Conservation (phyloP, 208 protist species). For the Porcisia hertigi region DNA sequence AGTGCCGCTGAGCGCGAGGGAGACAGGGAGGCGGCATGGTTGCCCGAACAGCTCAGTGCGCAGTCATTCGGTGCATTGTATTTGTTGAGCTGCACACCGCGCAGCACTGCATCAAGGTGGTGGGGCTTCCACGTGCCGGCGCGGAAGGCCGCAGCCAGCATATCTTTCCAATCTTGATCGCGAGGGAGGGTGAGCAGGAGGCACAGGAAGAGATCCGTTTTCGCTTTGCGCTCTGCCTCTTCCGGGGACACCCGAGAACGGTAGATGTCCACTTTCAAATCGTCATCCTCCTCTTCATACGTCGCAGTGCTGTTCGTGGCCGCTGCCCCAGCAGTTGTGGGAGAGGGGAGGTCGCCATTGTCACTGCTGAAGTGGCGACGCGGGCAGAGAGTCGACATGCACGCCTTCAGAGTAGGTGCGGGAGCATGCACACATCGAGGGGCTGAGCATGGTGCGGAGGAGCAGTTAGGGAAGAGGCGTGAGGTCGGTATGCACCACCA, state of each 20-base stretch:
- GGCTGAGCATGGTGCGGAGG: not conserved
- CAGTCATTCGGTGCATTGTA: constrained; percentile 25
- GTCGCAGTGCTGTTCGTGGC: not conserved
- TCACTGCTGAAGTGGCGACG: not conserved
- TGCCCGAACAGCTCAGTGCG: constrained; percentile 5
- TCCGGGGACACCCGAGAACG: constrained; percentile 10
- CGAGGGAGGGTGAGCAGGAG: constrained; percentile 46
- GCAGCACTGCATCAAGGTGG: constrained; percentile 52
- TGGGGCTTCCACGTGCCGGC: constrained; percentile 45
- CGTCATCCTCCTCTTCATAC: constrained; percentile 13
- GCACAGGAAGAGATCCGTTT: constrained; percentile 45
- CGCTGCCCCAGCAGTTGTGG: not conserved
- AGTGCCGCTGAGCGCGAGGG: not conserved
- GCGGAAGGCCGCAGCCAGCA: constrained; percentile 60
- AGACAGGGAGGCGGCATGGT: not conserved
- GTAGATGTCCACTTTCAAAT: constrained; percentile 15
- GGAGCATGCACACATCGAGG: not conserved
- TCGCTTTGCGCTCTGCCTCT: constrained; percentile 15
- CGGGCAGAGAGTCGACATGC: not conserved
- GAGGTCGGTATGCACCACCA: not conserved
- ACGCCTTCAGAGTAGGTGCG: not conserved
- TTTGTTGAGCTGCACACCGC: constrained; percentile 36
- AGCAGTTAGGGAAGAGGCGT: not conserved
- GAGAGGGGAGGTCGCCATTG: not conserved
- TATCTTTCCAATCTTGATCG: constrained; percentile 64